These are phyloP conservation scores for Candolleomyces aberdarensis DNA, from an alignment of 768 basidiomycete species.

Conservation along the genomic window DNA sequence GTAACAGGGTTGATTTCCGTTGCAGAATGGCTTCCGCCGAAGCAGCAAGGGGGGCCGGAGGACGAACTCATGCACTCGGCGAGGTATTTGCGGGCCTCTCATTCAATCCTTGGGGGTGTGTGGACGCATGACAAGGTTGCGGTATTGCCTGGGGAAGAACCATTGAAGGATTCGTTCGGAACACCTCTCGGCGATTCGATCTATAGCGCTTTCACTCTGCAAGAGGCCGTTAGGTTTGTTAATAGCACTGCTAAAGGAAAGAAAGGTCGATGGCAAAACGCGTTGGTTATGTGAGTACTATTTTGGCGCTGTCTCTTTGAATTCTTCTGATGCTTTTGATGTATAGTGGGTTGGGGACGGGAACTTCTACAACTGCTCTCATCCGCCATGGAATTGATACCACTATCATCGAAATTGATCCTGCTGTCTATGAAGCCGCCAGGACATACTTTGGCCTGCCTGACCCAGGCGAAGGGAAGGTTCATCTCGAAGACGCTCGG, in stretches of 20 bases:
- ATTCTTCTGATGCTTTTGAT: constrained; percentile 6
- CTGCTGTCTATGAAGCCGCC: constrained; percentile 83
- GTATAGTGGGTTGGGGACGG: constrained; percentile 81
- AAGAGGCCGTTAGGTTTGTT: constrained; percentile 79
- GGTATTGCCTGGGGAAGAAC: constrained; percentile 29
- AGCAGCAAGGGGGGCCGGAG: constrained; percentile 22
- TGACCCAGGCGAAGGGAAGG: constrained; percentile 51
- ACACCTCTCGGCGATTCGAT: constrained; percentile 70
- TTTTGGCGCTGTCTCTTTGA: constrained; percentile 1
- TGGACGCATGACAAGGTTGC: constrained; percentile 64
- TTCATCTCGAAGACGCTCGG: constrained; percentile 79
- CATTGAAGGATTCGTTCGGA: constrained; percentile 50
- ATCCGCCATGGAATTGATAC: constrained; percentile 64
- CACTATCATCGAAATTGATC: constrained; percentile 92
- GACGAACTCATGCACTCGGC: constrained; percentile 44
- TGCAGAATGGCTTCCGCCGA: constrained; percentile 58
- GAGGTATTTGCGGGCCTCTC: constrained; percentile 61
- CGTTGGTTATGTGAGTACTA: constrained; percentile 64
- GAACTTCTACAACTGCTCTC: constrained; percentile 77
- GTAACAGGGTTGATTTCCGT: constrained; percentile 83
- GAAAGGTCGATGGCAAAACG: constrained; percentile 43
- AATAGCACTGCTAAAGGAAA: constrained; percentile 43
- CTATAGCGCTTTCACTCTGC: constrained; percentile 80
- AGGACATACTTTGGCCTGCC: constrained; percentile 76
- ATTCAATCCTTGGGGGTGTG: constrained; percentile 68